Evolutionary conservation across 1,139 yeast species (phyloP).

Genomic region (Debaryomycetaceae sp.): DNA sequence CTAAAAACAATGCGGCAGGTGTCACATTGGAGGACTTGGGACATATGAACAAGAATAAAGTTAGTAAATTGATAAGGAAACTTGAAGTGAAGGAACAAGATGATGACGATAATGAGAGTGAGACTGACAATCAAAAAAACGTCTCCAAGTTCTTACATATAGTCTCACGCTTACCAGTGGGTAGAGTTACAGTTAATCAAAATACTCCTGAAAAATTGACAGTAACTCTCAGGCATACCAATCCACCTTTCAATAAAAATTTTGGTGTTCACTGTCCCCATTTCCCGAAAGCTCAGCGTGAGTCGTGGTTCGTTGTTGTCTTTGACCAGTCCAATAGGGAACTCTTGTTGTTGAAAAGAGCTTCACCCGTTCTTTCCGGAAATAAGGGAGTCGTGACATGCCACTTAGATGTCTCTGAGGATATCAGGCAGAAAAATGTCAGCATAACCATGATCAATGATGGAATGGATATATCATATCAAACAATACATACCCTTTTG

Average conservation of each 20-base stretch:
- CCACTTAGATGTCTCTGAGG: conserved; percentile 49
- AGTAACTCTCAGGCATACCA: conserved; percentile 52
- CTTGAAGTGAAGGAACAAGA: conserved; percentile 29
- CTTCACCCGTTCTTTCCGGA: conserved; percentile 51
- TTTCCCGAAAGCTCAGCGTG: conserved; percentile 89
- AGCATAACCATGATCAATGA: conserved; percentile 58
- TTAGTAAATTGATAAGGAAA: conserved; percentile 30
- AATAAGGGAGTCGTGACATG: conserved; percentile 44
- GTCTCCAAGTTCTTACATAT: conserved; percentile 34
- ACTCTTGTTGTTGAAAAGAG: conserved; percentile 60
- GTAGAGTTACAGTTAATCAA: conserved; percentile 35
- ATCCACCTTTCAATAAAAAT: conserved; percentile 52
- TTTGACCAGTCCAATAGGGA: conserved; percentile 47
- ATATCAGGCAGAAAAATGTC: conserved; percentile 42
- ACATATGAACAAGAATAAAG: conserved; percentile 19
- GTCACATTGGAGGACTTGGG: conserved; percentile 14
- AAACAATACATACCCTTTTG: conserved; percentile 6
- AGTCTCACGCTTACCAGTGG: conserved; percentile 49
- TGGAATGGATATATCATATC: conserved; percentile 55
- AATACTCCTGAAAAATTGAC: conserved; percentile 27
- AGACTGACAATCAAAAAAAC: conserved; percentile 7
- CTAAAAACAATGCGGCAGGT: conserved; percentile 19
- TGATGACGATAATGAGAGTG: conserved; percentile 25
- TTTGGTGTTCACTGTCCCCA: conserved; percentile 72
- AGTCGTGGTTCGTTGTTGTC: conserved; percentile 83